A percentile compares a stretch with the other conserved stretches of the same genome.
These are phyloP conservation scores for Candida yuanshanica DNA, from an alignment of 805 yeast genomes.

Conservation along the genomic window DNA sequence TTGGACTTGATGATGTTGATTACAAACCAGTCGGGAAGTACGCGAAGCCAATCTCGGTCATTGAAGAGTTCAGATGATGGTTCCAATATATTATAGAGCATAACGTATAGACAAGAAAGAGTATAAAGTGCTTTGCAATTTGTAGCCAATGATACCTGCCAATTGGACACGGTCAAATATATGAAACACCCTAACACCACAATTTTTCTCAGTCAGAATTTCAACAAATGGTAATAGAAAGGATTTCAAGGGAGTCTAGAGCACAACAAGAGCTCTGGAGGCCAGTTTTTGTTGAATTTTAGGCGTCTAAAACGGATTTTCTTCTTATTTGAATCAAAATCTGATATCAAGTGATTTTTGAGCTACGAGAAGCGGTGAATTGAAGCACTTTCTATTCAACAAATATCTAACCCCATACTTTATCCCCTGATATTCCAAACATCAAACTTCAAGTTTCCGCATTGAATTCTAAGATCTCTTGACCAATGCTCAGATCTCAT, in stretches of 20 bases:
- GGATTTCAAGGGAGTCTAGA: constrained; percentile 1
- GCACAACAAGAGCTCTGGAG: too few relatives aligned
- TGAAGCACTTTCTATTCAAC: too few relatives aligned
- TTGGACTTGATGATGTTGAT: constrained; percentile 27
- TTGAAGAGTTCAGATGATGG: constrained; percentile 26
- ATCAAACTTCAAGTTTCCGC: neutral
- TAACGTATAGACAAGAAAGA: too few relatives aligned
- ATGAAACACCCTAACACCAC: constrained; percentile 1
- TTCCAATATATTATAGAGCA: neutral
- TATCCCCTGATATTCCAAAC: neutral
- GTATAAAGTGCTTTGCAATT: too few relatives aligned
- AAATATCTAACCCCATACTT: neutral
- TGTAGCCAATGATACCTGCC: too few relatives aligned
- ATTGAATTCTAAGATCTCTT: neutral
- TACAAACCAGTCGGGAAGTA: constrained; percentile 34
- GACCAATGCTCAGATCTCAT: neutral
- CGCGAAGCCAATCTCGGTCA: constrained; percentile 32
- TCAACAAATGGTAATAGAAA: neutral
- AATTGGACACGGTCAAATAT: neutral
- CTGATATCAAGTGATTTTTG: too few relatives aligned
- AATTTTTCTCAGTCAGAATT: neutral
- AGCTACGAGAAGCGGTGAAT: too few relatives aligned
- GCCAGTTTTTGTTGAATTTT: too few relatives aligned
- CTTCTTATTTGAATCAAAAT: too few relatives aligned
- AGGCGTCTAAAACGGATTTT: too few relatives aligned